Base-by-base conservation (phyloP, 202 grass and related monocot genomes). In the Digitaria exilis region DNA sequence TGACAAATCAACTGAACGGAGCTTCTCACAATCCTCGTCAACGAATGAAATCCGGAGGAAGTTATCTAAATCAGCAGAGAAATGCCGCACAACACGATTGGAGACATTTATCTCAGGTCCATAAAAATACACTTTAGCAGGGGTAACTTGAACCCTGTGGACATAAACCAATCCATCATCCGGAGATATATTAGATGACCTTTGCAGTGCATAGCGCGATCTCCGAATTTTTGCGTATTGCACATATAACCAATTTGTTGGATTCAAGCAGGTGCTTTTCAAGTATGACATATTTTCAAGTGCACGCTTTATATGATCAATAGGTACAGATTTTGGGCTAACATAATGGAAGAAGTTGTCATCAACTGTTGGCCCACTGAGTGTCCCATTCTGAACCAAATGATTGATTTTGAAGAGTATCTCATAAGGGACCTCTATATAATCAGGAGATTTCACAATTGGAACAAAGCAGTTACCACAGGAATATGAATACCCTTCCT, bases 51-150 rank as follows among this genome's bases (percentile, higher is more conserved):
- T 26, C 28, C 96, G 85, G 78, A 98, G 61, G 73, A 98, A 98
- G 65, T 93, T 93, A 79, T 98, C 79, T 62, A 91, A 67, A 15
- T 93, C 89, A 39, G 60, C 7, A 76, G 34, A 52, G 29, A 88
- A 98, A 73, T 87, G 67, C 5, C 92, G 82, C 35, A 93, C 65
- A 29, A 98, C 92, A 71, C 96, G 90, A 82, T 98, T 98, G 34
- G 96, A 98, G 50, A 98, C 92, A 88, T 98, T 95, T 77, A 95
- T 87, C 77, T 98, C 90, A 15, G 95, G 95, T 74, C 90, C 88
- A 82, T 71, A 88, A 81, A 94, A 98, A 77, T 95, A 91, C 37
- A 95, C 90, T 91, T 98, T 98, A 24, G 84, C 84, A 90, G 95
- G 95, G 28, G 95, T 98, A 80, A 98, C 85, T 82, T 95, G 92